Evolutionary conservation across 257 asterid species (phyloP).

Genomic region (Lithospermum erythrorhizon): DNA sequence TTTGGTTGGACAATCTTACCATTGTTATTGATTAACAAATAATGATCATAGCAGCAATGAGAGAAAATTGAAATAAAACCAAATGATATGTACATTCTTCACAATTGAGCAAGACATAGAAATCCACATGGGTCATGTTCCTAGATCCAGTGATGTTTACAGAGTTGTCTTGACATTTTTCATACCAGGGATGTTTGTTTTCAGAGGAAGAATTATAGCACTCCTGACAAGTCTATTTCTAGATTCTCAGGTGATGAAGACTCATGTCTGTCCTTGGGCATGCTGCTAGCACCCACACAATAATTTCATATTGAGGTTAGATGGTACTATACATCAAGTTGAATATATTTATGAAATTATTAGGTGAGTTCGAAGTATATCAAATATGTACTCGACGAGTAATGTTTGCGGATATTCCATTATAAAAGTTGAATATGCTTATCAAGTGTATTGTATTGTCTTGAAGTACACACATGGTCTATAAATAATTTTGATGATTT

Average conservation of each 20-base stretch:
- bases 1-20: too few relatives aligned
- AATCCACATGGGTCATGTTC: conserved; percentile 9
- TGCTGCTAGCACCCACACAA: conserved; percentile 10
- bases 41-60: neutral
- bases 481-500: too few relatives aligned
- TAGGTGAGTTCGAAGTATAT: too few relatives aligned
- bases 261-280: conserved; percentile 14
- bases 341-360: too few relatives aligned
- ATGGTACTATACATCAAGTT: too few relatives aligned
- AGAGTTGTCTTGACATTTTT: conserved; percentile 1
- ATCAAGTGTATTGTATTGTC: too few relatives aligned
- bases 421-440: too few relatives aligned
- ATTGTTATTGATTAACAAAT: too few relatives aligned
- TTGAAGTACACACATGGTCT: too few relatives aligned
- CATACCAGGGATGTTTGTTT: conserved; percentile 1
- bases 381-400: too few relatives aligned
- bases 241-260: conserved; percentile 10
- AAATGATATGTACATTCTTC: neutral
- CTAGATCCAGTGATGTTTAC: conserved; percentile 3
- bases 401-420: too few relatives aligned
- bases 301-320: neutral
- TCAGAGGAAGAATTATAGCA: neutral
- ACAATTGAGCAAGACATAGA: neutral
- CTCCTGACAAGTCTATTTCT: conserved; percentile 4
- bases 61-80: neutral